Evolutionary conservation across 2,329 filamentous ascomycete species (phyloP).

Genomic region (Tolypocladium amazonense): DNA sequence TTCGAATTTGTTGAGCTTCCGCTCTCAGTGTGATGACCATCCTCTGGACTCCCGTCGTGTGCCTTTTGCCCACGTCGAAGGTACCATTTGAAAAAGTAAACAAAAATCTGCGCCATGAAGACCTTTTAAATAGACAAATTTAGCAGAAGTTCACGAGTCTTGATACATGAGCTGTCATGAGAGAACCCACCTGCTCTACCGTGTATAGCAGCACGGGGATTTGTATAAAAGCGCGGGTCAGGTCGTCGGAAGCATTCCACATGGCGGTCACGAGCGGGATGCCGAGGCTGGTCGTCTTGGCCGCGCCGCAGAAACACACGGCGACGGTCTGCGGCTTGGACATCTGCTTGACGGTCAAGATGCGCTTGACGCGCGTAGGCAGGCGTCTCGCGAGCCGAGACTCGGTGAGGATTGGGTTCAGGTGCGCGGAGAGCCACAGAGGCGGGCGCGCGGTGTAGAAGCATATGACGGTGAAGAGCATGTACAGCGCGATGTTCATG

Average conservation of each 20-base stretch:
- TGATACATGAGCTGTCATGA: not conserved
- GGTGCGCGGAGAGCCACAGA: slow-evolving; percentile 13
- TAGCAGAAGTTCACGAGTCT: not conserved
- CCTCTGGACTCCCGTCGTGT: slow-evolving; percentile 5
- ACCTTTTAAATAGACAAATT: slow-evolving; percentile 11
- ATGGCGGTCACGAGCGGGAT: slow-evolving; percentile 60
- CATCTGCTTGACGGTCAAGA: slow-evolving; percentile 40
- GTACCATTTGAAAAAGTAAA: slow-evolving; percentile 37
- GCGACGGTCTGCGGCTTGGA: slow-evolving; percentile 53
- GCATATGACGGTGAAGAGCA: slow-evolving; percentile 53
- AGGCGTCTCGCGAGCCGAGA: slow-evolving; percentile 12
- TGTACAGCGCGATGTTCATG: slow-evolving; percentile 53
- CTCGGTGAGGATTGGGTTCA: slow-evolving; percentile 23
- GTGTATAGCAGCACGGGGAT: slow-evolving; percentile 54
- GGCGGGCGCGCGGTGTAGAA: slow-evolving; percentile 38
- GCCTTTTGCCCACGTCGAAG: slow-evolving; percentile 17
- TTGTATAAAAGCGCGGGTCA: slow-evolving; percentile 47
- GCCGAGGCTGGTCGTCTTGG: slow-evolving; percentile 61
- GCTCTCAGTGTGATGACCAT: not conserved
- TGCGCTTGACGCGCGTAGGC: slow-evolving; percentile 17
- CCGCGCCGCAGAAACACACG: slow-evolving; percentile 62
- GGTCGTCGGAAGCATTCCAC: slow-evolving; percentile 45
- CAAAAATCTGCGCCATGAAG: slow-evolving; percentile 33
- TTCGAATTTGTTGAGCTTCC: not conserved
- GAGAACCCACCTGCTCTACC: slow-evolving; percentile 36